Conservation (phyloP, 1,284 basidiomycete genomes). For the Cutaneotrichosporon cutaneum region DNA sequence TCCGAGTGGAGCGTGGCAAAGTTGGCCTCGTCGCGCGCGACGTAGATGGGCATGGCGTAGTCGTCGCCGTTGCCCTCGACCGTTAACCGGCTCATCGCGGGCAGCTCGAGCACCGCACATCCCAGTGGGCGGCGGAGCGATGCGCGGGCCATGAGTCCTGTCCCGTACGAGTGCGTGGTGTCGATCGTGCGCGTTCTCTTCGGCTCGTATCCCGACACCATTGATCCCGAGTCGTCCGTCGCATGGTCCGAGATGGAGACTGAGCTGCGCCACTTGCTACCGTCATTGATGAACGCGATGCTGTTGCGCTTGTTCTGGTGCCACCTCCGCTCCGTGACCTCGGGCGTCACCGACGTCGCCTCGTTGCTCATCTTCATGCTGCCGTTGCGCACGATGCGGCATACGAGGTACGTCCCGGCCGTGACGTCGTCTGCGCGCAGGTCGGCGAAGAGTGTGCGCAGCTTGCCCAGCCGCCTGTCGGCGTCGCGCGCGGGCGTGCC, state of each 20-base stretch:
- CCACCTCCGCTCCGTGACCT: slow-evolving; percentile 1
- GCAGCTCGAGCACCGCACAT: slow-evolving; percentile 85
- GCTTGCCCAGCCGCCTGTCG: slow-evolving; percentile 54
- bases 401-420: slow-evolving; percentile 80
- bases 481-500: slow-evolving; percentile 78
- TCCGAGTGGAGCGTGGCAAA: slow-evolving; percentile 95
- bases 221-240: slow-evolving; percentile 48
- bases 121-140: slow-evolving; percentile 82
- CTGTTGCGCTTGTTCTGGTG: slow-evolving; percentile 18
- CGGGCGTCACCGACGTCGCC: slow-evolving; percentile 53
- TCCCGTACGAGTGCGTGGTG: slow-evolving; percentile 22
- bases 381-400: slow-evolving; percentile 85
- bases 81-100: slow-evolving; percentile 63
- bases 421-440: slow-evolving; percentile 80
- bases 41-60: slow-evolving; percentile 83
- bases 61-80: slow-evolving; percentile 59
- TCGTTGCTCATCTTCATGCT: slow-evolving; percentile 70
- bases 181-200: slow-evolving; percentile 35
- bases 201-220: slow-evolving; percentile 43
- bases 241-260: slow-evolving; percentile 32
- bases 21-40: slow-evolving; percentile 75
- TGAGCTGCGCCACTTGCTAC: slow-evolving; percentile 25
- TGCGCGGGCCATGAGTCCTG: slow-evolving; percentile 27
- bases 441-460: slow-evolving; percentile 85
- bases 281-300: slow-evolving; percentile 15